Base-by-base conservation (phyloP, 768 basidiomycete genomes). In the Lentinula sp. region DNA sequence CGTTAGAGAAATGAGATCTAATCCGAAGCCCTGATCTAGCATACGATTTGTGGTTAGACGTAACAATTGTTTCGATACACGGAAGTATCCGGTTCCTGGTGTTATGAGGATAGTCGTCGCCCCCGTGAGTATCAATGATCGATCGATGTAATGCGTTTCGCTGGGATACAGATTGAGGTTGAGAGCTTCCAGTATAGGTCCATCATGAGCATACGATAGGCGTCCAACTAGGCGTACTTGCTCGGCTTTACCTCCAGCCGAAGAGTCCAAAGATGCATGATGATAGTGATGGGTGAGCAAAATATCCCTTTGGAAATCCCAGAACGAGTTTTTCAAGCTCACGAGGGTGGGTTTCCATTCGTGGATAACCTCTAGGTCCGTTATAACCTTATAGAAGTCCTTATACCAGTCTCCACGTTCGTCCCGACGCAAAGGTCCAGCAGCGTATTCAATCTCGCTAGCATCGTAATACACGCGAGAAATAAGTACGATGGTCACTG, bases 321-420 rank as follows among this genome's bases (percentile, higher is more conserved):
- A 91, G 69, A 93, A 89, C 1, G 93, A 87, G 69, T 91, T 85
- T 71, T 95, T 96, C 68, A 98, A 81, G 69, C 83, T 86, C 62
- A 91, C 87, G 4, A 98, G 82, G 0, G 91, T 93, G 1, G 88
- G 83, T 64, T 88, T 88, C 93, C 95, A 96, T 67, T 95, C 92
- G 61, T 84, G 77, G 48, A 93, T 80, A 51, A 93, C 85, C 68
- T 98, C 94, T 35, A 96, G 78, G 69, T 98, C 96, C 4, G 93
- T 91, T 68, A 95, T 91, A 65, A 98, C 88, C 73, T 96, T 95
- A 83, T 86, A 98, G 67, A 95, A 96, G 70, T 97, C 97, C 72
- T 97, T 96, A 75, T 95, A 94, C 86, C 86, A 93, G 35, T 75
- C 75, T 9, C 86, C 88, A 50, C 86, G 80, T 59, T 92, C 91